Conservation (phyloP, 805 yeast genomes). For the Yamadazyma sp. region DNA sequence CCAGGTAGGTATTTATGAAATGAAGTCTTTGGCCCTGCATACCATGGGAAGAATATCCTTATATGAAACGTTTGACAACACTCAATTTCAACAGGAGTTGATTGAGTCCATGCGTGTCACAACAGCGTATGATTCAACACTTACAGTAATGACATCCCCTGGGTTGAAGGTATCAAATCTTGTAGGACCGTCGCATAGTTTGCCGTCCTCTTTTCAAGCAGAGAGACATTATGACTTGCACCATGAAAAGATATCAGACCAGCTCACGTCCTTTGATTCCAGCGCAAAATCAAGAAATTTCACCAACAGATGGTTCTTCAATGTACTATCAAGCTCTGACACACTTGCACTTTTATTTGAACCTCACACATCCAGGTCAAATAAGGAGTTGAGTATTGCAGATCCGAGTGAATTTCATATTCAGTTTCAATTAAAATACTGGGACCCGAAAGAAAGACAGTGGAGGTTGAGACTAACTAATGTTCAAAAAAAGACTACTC, state of each 20-base stretch:
- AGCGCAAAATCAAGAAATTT: slow-evolving; percentile 30
- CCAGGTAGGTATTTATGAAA: slow-evolving; percentile 45
- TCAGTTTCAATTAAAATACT: slow-evolving; percentile 35
- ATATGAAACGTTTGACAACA: slow-evolving; percentile 28
- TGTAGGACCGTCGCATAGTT: slow-evolving; percentile 32
- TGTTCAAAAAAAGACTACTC: slow-evolving; percentile 28
- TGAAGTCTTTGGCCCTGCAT: slow-evolving; percentile 31
- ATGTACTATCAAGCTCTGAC: slow-evolving; percentile 20
- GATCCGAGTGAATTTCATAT: slow-evolving; percentile 26
- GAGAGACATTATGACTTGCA: slow-evolving; percentile 21
- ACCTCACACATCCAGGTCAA: slow-evolving; percentile 27
- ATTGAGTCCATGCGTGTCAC: not conserved
- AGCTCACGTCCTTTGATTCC: slow-evolving; percentile 30
- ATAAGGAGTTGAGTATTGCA: slow-evolving; percentile 17
- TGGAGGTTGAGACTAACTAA: slow-evolving; percentile 35
- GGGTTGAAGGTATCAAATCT: slow-evolving; percentile 33
- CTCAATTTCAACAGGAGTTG: slow-evolving; percentile 16
- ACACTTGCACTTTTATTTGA: slow-evolving; percentile 35
- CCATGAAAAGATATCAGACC: slow-evolving; percentile 34
- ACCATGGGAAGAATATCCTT: slow-evolving; percentile 35
- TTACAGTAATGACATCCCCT: slow-evolving; percentile 32
- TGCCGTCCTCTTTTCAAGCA: slow-evolving; percentile 33
- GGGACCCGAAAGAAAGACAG: slow-evolving; percentile 19
- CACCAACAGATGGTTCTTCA: slow-evolving; percentile 40
- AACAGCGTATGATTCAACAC: slow-evolving; percentile 7